Evolutionary conservation across 495 filamentous ascomycete species (phyloP), one percentile per base, ranked within the genome.

Genomic region (Penicillium paradoxum): DNA sequence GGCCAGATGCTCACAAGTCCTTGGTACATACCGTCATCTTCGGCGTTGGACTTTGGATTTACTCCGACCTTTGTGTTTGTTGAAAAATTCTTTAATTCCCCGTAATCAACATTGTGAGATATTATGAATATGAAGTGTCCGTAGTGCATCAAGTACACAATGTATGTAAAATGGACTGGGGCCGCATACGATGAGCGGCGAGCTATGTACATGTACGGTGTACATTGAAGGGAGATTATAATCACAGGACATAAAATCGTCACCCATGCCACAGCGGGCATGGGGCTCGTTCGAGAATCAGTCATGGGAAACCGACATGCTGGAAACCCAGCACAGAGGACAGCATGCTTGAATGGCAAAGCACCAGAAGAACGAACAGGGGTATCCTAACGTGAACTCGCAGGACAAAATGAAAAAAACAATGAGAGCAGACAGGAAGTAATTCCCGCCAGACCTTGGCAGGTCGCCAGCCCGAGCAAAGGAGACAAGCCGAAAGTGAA

Each of bases 191-290:
- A 19, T 41, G 15, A 54, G 42, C 29, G 34, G 22, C 27, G 36
- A n/a, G 43, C 27, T 51, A 55, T 55, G 30, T 49, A 59, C 24
- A 27, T 27, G 24, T 27, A 27, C 24, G 24, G 24, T 3, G 24
- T 27, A 27, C 47, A 41, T 21, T 33, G 33, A 11, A 18, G 22
- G 19, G 19, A 42, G 29, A 19, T 21, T 13, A 36, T 8, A 41
- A 50, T 36, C 50, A 51, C 3, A 53, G 43, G 37, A 48, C 59
- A 46, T 59, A 37, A 56, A 7, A 27, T 62, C 59, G 48, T 59
- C 27, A 56, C 49, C 36, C 45, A 54, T 52, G 45, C 38, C 37
- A 25, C 21, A 24, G 29, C 27, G 34, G 37, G 15, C 22, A 48
- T 24, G 29, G 37, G 49, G 15, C 14, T 42, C 13, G 22, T 27